Base-by-base conservation (phyloP, 2,329 filamentous ascomycete species). In the Graphilbum sp. region DNA sequence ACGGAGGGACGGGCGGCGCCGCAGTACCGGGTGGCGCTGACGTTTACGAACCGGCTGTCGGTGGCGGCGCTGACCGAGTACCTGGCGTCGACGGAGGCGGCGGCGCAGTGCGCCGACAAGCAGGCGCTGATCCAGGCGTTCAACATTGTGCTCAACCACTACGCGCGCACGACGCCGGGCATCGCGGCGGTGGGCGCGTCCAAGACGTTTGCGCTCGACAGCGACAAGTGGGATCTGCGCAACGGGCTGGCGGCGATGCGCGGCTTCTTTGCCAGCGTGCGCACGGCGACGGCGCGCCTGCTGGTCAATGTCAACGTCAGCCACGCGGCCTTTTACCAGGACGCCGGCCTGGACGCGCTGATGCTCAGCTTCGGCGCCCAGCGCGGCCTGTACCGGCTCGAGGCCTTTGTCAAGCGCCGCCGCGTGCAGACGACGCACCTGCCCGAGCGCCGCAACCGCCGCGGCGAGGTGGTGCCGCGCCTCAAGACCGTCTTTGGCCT, bases 271-370 rank as follows among this genome's bases (percentile, higher is more conserved):
- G 66, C 70, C 47, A 72, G 67, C 24, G 59, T 64, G 3, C 65
- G 69, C 6, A 55, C 67, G 1, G 63, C 63, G 1, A 74, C 69
- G 0, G 68, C 67, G 2, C 58, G 67, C 0, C 46, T 74, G 2
- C 57, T 75, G 0, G 52, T 74, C 20, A 75, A 75, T 43, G 57
- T 59, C 34, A 73, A 75, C 40, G 63, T 71, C 10, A 64, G 65
- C 0, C 63, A 72, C 43, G 64, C 62, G 3, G 59, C 71, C 16
- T 74, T 74, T 50, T 64, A 60, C 23, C 4, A 15, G 5, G 8
- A 12, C 15, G 27, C 6, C 27, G 1, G 44, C 9, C 30, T 33
- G 21, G 15, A 32, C 20, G 24, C 29, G 17, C 34, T 41, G 21
- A 20, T 25, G 13, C 16, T 45, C n/a, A 32, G 36, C 23, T 33